These are phyloP conservation scores for Isabelozyma rhagii DNA, from an alignment of 805 yeast species.

Conservation along the genomic window DNA sequence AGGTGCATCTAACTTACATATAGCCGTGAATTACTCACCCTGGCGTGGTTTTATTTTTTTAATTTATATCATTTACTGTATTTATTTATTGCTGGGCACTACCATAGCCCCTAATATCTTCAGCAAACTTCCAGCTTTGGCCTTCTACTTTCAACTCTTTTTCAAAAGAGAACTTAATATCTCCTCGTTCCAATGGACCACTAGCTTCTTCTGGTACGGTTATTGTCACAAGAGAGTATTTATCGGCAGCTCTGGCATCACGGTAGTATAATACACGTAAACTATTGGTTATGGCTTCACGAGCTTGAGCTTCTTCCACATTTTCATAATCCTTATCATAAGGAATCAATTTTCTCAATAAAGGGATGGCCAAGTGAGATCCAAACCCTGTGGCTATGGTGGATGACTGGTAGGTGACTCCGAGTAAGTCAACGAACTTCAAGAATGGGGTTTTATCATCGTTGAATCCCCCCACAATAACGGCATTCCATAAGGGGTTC, in stretches of 20 bases:
- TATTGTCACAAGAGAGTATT: conserved; percentile 75
- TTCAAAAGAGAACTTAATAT: conserved; percentile 53
- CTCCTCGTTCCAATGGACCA: conserved; percentile 18
- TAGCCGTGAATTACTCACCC: too few species aligned
- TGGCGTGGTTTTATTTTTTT: too few species aligned
- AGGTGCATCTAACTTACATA: not conserved
- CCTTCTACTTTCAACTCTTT: conserved; percentile 64
- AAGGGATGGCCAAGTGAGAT: conserved; percentile 88
- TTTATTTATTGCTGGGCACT: conserved; percentile 45
- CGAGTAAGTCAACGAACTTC: conserved; percentile 84
- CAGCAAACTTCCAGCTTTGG: conserved; percentile 90
- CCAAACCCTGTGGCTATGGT: conserved; percentile 96
- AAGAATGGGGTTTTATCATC: conserved; percentile 64
- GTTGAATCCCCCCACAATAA: conserved; percentile 86
- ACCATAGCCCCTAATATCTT: conserved; percentile 87
- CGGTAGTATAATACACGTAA: conserved; percentile 95
- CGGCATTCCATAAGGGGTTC: conserved; percentile 96
- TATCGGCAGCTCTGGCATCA: conserved; percentile 91
- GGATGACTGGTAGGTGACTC: conserved; percentile 86
- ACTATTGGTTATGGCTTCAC: conserved; percentile 71
- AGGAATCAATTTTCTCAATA: conserved; percentile 81
- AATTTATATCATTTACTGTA: too few species aligned
- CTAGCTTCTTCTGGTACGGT: conserved; percentile 35
- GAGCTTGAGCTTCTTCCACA: conserved; percentile 71
- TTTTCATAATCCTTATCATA: conserved; percentile 70